phyloP scores from a whole-genome alignment of 2,329 filamentous ascomycete species.

The Bipolaris bicolor region DNA sequence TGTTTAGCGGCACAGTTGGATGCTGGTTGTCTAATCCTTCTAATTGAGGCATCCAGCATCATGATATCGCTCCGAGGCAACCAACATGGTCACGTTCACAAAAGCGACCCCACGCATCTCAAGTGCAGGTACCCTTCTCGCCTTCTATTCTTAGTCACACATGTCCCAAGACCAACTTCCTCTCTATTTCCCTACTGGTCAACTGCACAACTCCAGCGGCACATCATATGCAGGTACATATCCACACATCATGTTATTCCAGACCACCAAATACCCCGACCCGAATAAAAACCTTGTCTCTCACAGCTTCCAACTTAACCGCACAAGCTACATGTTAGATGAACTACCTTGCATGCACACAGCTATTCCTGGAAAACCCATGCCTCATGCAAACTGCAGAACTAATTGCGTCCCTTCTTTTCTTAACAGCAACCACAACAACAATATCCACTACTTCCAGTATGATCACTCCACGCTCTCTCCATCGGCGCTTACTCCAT shows the following conservation, averaged over 20 bases:
- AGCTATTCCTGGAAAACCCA: conserved; percentile 7
- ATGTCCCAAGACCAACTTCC: not conserved
- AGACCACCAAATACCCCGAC: not conserved
- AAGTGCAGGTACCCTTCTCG: conserved; percentile 24
- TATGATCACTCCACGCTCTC: too few species aligned
- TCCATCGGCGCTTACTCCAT: too few species aligned
- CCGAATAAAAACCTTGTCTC: not conserved
- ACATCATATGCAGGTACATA: conserved; percentile 14
- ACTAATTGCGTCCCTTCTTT: too few species aligned
- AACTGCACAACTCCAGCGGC: conserved; percentile 1
- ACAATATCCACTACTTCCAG: too few species aligned
- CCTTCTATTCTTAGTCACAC: conserved; percentile 23
- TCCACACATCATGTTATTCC: conserved; percentile 3
- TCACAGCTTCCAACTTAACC: conserved; percentile 8
- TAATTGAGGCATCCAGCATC: conserved; percentile 27
- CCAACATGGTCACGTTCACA: conserved; percentile 2
- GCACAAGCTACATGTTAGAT: not conserved
- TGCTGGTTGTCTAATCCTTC: conserved; percentile 26
- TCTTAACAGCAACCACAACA: too few species aligned
- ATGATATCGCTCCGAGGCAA: conserved; percentile 1
- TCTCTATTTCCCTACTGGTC: not conserved
- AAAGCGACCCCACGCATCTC: conserved; percentile 17
- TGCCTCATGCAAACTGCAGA: too few species aligned
- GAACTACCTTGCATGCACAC: too few species aligned
- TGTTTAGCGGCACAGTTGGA: conserved; percentile 13